phyloP scores from a whole-genome alignment of 306 rosid genomes.

The Calophaca sinica region DNA sequence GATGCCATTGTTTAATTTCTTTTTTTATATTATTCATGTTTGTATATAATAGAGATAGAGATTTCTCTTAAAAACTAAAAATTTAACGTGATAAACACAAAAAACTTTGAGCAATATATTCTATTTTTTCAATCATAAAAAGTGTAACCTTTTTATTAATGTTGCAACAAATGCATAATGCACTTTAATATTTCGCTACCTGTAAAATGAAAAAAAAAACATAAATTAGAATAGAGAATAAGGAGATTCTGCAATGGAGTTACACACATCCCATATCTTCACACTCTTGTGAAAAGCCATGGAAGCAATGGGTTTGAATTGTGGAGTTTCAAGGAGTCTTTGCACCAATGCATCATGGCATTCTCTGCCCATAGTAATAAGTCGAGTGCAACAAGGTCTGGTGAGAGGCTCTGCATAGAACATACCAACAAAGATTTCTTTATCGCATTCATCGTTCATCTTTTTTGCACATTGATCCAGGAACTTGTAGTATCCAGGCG shows the following conservation, averaged over 20 bases:
- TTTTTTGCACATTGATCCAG: background rate
- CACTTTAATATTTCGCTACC: background rate
- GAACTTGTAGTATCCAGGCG: background rate
- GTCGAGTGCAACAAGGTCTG: background rate
- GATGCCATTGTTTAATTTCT: too few species aligned
- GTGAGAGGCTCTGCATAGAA: background rate
- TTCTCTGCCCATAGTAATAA: background rate
- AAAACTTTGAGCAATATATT: too few species aligned
- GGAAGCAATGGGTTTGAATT: background rate
- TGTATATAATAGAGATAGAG: too few species aligned
- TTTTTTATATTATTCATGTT: too few species aligned
- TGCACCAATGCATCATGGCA: background rate
- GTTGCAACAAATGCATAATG: background rate
- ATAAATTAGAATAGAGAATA: background rate
- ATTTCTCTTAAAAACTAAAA: too few species aligned
- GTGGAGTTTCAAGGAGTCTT: background rate
- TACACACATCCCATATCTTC: background rate
- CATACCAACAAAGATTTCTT: constrained; percentile 1
- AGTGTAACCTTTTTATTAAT: too few species aligned
- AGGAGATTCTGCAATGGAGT: background rate
- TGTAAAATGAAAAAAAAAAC: background rate
- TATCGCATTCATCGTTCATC: background rate
- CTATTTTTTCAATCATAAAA: background rate
- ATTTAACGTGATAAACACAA: background rate
- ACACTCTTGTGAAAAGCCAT: background rate